phyloP scores from a whole-genome alignment of 2,329 filamentous ascomycete species.

The Ascochyta clinopodiicola region DNA sequence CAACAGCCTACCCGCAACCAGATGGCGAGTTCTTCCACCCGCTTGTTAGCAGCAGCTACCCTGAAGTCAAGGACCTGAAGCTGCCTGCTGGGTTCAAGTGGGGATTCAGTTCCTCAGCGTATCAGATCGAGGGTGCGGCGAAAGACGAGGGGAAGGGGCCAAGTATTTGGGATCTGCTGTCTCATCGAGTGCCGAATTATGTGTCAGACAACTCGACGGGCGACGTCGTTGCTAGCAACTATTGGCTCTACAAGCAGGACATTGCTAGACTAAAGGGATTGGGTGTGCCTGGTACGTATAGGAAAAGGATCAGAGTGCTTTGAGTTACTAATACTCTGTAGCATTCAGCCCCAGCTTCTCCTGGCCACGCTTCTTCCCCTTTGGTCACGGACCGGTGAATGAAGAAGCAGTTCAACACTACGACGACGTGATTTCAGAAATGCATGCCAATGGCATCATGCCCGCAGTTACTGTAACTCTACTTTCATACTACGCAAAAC shows the following conservation, averaged over 20 bases:
- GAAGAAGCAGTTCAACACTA: slow-evolving; percentile 47
- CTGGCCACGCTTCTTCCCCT: slow-evolving; percentile 51
- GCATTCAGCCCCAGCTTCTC: slow-evolving; percentile 47
- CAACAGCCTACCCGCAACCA: slow-evolving; percentile 49
- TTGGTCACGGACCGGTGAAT: slow-evolving; percentile 48
- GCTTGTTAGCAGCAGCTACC: slow-evolving; percentile 48
- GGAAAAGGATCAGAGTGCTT: background rate
- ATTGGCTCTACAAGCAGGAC: slow-evolving; percentile 54
- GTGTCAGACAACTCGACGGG: slow-evolving; percentile 52
- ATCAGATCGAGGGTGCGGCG: slow-evolving; percentile 54
- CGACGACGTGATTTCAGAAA: slow-evolving; percentile 48
- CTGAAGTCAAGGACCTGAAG: slow-evolving; percentile 44
- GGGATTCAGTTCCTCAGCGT: slow-evolving; percentile 51
- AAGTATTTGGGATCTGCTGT: slow-evolving; percentile 54
- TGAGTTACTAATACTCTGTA: background rate
- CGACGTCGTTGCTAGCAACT: slow-evolving; percentile 51
- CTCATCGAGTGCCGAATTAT: slow-evolving; percentile 49
- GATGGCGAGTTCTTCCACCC: slow-evolving; percentile 50
- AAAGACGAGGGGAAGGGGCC: slow-evolving; percentile 53
- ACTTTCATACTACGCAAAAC: background rate
- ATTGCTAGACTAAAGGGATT: slow-evolving; percentile 47
- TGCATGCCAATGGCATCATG: slow-evolving; percentile 46
- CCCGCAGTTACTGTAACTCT: slow-evolving; percentile 40
- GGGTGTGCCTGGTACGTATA: slow-evolving; percentile 33
- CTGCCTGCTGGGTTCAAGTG: slow-evolving; percentile 53